A percentile compares a stretch with the other conserved stretches of the same genome.
phyloP scores from a whole-genome alignment of 805 yeast genomes.

The Candida railenensis region DNA sequence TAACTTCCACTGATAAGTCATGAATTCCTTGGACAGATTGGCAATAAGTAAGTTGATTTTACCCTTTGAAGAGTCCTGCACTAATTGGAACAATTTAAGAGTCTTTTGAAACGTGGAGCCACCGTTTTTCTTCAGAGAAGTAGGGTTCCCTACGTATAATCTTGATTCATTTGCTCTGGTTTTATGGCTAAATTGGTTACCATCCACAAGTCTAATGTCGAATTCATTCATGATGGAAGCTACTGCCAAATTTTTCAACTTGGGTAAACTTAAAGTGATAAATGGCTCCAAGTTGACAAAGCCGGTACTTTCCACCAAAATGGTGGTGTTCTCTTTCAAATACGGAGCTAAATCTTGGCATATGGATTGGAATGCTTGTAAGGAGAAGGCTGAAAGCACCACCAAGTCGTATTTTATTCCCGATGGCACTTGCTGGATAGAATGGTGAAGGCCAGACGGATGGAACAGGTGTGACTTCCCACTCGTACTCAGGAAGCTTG shows the following conservation, averaged over 20 bases:
- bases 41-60: conserved; percentile 49
- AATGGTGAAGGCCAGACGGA: conserved; percentile 15
- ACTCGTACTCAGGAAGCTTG: conserved; percentile 10
- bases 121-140: neutral
- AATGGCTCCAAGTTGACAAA: conserved; percentile 73
- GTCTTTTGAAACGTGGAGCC: conserved; percentile 27
- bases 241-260: conserved; percentile 32
- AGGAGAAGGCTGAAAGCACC: conserved; percentile 31
- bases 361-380: conserved; percentile 37
- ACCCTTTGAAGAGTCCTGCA: conserved; percentile 32
- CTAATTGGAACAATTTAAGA: conserved; percentile 31
- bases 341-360: conserved; percentile 24
- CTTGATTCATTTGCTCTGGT: conserved; percentile 43
- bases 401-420: conserved; percentile 30
- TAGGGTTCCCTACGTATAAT: conserved; percentile 38
- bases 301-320: conserved; percentile 69
- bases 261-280: conserved; percentile 44
- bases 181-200: conserved; percentile 27
- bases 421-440: conserved; percentile 12
- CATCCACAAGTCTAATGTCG: conserved; percentile 45
- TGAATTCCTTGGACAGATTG: conserved; percentile 53
- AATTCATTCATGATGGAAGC: conserved; percentile 62
- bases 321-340: conserved; percentile 41
- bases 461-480: conserved; percentile 8
- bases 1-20: conserved; percentile 80